phyloP scores from a whole-genome alignment of 345 rosid genomes.

The Gossypium bickii region DNA sequence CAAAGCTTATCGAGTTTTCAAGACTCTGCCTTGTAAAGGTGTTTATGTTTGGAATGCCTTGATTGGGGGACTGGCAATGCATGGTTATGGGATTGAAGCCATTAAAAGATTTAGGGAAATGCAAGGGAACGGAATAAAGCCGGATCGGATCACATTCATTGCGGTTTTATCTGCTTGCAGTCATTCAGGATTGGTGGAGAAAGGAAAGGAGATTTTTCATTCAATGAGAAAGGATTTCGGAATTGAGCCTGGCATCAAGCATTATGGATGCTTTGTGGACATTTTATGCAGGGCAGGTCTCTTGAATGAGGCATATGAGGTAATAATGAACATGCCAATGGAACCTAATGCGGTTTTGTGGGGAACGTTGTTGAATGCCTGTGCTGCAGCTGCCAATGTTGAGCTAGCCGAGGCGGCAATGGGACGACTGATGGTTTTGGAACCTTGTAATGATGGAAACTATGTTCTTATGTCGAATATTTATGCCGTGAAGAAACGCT shows the following conservation, averaged over 20 bases:
- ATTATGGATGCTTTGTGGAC: slow-evolving; percentile 51
- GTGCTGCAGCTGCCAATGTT: slow-evolving; percentile 25
- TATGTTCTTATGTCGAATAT: slow-evolving; percentile 44
- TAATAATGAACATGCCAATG: slow-evolving; percentile 36
- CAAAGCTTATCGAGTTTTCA: slow-evolving; percentile 21
- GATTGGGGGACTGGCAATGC: slow-evolving; percentile 28
- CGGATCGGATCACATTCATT: slow-evolving; percentile 25
- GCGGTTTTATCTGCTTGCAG: slow-evolving; percentile 20
- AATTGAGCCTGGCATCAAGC: slow-evolving; percentile 34
- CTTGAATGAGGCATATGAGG: slow-evolving; percentile 35
- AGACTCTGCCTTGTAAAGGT: slow-evolving; percentile 8
- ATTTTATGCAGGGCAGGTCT: slow-evolving; percentile 38
- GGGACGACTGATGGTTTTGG: slow-evolving; percentile 28
- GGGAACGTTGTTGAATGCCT: slow-evolving; percentile 49
- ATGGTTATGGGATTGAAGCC: slow-evolving; percentile 27
- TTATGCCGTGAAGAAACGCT: slow-evolving; percentile 35
- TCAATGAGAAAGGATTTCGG: slow-evolving; percentile 18
- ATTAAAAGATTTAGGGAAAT: slow-evolving; percentile 18
- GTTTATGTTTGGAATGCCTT: slow-evolving; percentile 26
- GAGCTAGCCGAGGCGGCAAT: slow-evolving; percentile 37
- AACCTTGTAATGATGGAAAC: slow-evolving; percentile 42
- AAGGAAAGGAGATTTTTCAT: slow-evolving; percentile 24
- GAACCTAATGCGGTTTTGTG: slow-evolving; percentile 36
- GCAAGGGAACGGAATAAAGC: slow-evolving; percentile 20
- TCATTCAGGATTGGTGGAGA: slow-evolving; percentile 25